These are phyloP conservation scores for Neurospora tetrasperma DNA, from an alignment of 495 filamentous ascomycete species.

Conservation along the genomic window DNA sequence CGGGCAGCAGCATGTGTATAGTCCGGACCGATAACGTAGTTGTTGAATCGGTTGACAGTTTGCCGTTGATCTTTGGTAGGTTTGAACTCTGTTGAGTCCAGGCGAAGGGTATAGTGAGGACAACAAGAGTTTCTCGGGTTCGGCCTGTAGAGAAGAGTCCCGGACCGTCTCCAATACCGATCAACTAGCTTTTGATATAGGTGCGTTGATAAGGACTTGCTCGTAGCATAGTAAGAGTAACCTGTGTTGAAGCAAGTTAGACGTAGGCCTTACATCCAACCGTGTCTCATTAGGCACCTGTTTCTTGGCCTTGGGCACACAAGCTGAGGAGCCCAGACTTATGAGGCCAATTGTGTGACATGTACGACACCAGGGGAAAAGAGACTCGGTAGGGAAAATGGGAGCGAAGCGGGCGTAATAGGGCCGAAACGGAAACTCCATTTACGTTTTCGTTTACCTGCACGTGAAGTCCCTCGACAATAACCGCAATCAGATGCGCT, in stretches of 20 bases:
- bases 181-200: slow-evolving; percentile 79
- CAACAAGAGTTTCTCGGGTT: slow-evolving; percentile 78
- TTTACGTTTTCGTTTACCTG: slow-evolving; percentile 35
- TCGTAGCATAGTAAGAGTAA: slow-evolving; percentile 70
- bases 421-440: slow-evolving; percentile 3
- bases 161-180: slow-evolving; percentile 83
- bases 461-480: slow-evolving; percentile 32
- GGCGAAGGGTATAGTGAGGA: slow-evolving; percentile 87
- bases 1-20: slow-evolving; percentile 66
- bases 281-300: neutral
- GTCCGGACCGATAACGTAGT: slow-evolving; percentile 64
- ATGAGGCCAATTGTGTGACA: neutral
- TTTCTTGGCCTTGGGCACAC: neutral
- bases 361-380: neutral
- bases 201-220: slow-evolving; percentile 52
- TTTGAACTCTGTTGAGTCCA: slow-evolving; percentile 61
- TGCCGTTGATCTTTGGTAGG: slow-evolving; percentile 75
- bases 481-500: slow-evolving; percentile 42
- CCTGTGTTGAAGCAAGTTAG: slow-evolving; percentile 40
- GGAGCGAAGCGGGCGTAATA: neutral
- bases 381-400: neutral
- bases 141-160: slow-evolving; percentile 81
- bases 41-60: slow-evolving; percentile 84
- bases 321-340: neutral
- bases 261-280: neutral